phyloP scores from a whole-genome alignment of 768 basidiomycete species.

The Rhizopogon vesiculosus region DNA sequence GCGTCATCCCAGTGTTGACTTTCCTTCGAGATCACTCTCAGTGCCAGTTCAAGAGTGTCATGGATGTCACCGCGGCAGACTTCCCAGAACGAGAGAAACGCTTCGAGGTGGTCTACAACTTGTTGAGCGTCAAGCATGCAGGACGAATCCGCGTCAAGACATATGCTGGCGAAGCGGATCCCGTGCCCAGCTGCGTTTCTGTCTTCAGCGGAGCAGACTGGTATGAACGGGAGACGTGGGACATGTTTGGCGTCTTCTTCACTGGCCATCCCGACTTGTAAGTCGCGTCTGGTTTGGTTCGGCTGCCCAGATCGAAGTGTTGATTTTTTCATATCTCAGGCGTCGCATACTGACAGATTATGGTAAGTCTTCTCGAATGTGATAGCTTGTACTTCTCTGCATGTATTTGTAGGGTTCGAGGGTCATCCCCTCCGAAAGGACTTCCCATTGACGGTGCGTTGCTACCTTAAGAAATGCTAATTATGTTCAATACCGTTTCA shows the following conservation, averaged over 20 bases:
- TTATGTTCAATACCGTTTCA: constrained; percentile 23
- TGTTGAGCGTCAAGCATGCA: constrained; percentile 74
- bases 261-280: constrained; percentile 93
- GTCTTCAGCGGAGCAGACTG: constrained; percentile 93
- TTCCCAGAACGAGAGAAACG: constrained; percentile 90
- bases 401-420: constrained; percentile 66
- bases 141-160: constrained; percentile 96
- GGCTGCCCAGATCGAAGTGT: not conserved
- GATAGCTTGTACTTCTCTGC: not conserved
- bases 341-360: constrained; percentile 98
- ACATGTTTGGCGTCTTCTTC: constrained; percentile 97
- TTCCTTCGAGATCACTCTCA: constrained; percentile 95
- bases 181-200: constrained; percentile 77
- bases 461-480: not conserved
- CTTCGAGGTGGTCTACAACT: constrained; percentile 96
- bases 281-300: constrained; percentile 26
- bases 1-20: constrained; percentile 77
- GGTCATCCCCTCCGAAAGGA: constrained; percentile 98
- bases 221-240: constrained; percentile 99
- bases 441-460: constrained; percentile 88
- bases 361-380: constrained; percentile 40
- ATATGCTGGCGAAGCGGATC: constrained; percentile 88
- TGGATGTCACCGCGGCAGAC: constrained; percentile 96
- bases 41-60: constrained; percentile 87
- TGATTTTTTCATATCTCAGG: constrained; percentile 31